Conservation (phyloP, 139 green algal species). For the Volvox reticuliferus region DNA sequence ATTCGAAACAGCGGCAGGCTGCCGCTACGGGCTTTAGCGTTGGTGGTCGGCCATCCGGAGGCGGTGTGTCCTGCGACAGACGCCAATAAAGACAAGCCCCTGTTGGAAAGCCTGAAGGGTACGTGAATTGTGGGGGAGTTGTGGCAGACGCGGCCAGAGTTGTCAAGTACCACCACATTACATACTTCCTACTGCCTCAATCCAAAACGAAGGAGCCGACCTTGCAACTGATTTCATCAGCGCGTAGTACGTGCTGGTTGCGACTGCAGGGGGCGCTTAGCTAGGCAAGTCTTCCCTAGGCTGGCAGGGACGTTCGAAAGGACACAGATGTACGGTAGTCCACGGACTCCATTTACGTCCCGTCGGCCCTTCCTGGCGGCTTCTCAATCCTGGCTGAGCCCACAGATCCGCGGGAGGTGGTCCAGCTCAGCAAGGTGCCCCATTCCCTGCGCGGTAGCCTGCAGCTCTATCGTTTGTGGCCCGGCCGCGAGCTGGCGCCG, state of each 20-base stretch:
- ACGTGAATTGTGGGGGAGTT: not conserved
- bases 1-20: slow-evolving; percentile 62
- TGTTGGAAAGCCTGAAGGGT: slow-evolving; percentile 42
- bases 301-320: too few relatives aligned
- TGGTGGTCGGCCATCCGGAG: slow-evolving; percentile 57
- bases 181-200: too few relatives aligned
- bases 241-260: too few relatives aligned
- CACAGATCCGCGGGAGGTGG: slow-evolving; percentile 22
- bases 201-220: too few relatives aligned
- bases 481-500: slow-evolving; percentile 48
- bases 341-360: too few relatives aligned
- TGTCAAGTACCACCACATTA: too few relatives aligned
- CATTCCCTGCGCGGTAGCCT: not conserved
- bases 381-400: not conserved
- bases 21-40: slow-evolving; percentile 57
- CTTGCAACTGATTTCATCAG: too few relatives aligned
- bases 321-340: too few relatives aligned
- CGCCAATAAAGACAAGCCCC: slow-evolving; percentile 29
- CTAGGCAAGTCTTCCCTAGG: too few relatives aligned
- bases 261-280: too few relatives aligned
- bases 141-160: too few relatives aligned
- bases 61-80: slow-evolving; percentile 44
- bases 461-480: slow-evolving; percentile 48
- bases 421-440: slow-evolving; percentile 1
- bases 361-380: too few relatives aligned